phyloP scores from a whole-genome alignment of 202 grass and related monocot species.

The Bolboschoenoplectus hybrid region DNA sequence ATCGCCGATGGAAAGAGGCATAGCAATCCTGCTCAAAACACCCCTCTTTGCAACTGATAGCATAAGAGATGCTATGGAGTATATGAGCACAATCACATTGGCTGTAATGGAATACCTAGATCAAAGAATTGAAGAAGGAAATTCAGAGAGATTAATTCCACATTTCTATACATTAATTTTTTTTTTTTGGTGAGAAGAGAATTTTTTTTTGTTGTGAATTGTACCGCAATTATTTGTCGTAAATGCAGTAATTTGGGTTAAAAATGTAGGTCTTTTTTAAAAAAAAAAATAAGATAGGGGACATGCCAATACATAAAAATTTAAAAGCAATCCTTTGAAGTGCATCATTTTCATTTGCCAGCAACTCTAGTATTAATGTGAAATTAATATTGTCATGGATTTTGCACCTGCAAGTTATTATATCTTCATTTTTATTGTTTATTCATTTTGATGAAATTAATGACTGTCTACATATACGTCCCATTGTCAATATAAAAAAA shows the following conservation, averaged over 20 bases:
- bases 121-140: background rate
- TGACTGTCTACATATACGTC: background rate
- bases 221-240: background rate
- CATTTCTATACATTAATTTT: background rate
- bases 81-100: slow-evolving; percentile 17
- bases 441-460: background rate
- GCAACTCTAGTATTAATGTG: background rate
- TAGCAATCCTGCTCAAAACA: background rate
- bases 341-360: background rate
- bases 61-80: slow-evolving; percentile 8
- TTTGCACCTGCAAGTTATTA: background rate
- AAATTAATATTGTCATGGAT: background rate
- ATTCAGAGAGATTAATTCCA: background rate
- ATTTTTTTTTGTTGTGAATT: background rate
- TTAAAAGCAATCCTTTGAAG: no score
- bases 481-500: no score
- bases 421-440: background rate
- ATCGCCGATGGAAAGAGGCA: slow-evolving; percentile 1
- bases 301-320: no score
- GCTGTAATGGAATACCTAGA: background rate
- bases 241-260: background rate
- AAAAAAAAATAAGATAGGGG: no score
- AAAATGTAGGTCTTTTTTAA: no score
- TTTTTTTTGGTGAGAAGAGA: background rate
- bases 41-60: background rate